A percentile compares a stretch with the other conserved stretches of the same genome.
Evolutionary conservation across 1,139 yeast species (phyloP).

Genomic region (Schwanniomyces etchellsii): DNA sequence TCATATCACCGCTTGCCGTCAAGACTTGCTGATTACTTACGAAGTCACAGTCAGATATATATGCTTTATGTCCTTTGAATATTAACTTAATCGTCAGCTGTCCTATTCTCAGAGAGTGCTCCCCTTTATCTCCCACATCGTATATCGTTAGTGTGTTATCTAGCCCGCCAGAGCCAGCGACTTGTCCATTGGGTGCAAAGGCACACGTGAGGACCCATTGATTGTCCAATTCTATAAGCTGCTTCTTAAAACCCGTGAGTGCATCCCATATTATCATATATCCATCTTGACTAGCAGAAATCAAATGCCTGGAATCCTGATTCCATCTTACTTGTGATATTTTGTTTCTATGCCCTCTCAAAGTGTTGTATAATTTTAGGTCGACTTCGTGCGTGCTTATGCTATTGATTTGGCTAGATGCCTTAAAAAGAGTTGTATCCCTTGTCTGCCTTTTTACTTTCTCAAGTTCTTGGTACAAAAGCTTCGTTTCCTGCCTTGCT

Average conservation of each 20-base stretch:
- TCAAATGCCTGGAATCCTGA: slow-evolving; percentile 48
- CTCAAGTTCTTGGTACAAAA: slow-evolving; percentile 45
- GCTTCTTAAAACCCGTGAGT: slow-evolving; percentile 62
- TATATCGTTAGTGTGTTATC: slow-evolving; percentile 76
- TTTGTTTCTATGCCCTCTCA: slow-evolving; percentile 75
- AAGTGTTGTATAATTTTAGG: slow-evolving; percentile 32
- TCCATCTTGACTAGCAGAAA: slow-evolving; percentile 86
- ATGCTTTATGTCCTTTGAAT: slow-evolving; percentile 78
- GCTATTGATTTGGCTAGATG: slow-evolving; percentile 24
- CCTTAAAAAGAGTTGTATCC: slow-evolving; percentile 41
- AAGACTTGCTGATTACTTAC: slow-evolving; percentile 45
- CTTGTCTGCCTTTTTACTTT: slow-evolving; percentile 33
- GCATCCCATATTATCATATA: slow-evolving; percentile 83
- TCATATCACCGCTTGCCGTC: slow-evolving; percentile 82
- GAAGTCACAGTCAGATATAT: slow-evolving; percentile 72
- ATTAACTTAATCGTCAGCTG: slow-evolving; percentile 43
- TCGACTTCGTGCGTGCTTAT: slow-evolving; percentile 29
- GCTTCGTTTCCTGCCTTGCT: slow-evolving; percentile 44
- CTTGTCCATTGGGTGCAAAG: slow-evolving; percentile 56
- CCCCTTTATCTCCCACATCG: slow-evolving; percentile 22
- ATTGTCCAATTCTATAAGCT: slow-evolving; percentile 64
- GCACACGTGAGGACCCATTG: slow-evolving; percentile 80
- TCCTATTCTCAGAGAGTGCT: slow-evolving; percentile 20
- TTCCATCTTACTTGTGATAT: slow-evolving; percentile 69
- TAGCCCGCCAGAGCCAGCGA: slow-evolving; percentile 78